Conservation (phyloP, 495 filamentous ascomycete species). For the Neurospora sp. region DNA sequence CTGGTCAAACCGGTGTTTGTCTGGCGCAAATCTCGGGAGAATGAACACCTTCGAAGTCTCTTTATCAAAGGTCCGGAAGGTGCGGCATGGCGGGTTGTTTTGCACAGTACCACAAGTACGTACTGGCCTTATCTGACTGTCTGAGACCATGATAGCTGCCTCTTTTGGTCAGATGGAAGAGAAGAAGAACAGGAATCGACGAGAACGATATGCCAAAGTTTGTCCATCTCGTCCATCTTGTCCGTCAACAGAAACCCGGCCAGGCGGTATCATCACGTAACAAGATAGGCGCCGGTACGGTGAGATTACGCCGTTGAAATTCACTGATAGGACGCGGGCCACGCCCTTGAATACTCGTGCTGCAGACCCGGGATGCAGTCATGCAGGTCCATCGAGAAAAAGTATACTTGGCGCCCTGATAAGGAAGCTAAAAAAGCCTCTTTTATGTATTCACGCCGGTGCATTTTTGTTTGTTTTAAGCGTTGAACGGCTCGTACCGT, state of each 20-base stretch:
- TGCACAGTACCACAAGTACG: not conserved
- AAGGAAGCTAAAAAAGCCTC: not conserved
- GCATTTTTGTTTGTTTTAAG: not conserved
- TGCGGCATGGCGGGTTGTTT: not conserved
- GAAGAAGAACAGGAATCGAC: not conserved
- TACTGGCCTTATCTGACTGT: not conserved
- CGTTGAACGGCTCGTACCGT: not conserved
- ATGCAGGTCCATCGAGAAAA: not conserved
- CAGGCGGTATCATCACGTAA: not conserved
- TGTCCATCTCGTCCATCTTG: not conserved
- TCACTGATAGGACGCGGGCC: not conserved
- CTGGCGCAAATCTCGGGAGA: not conserved
- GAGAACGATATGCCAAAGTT: not conserved
- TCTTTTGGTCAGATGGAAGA: not conserved
- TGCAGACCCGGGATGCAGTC: not conserved
- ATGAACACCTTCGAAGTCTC: not conserved
- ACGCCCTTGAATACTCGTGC: not conserved
- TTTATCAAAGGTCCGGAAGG: not conserved
- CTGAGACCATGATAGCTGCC: not conserved
- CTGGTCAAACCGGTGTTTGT: not conserved
- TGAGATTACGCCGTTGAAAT: not conserved
- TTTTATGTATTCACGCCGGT: not conserved
- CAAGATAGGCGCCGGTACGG: not conserved
- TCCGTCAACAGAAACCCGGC: not conserved
- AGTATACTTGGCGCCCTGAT: not conserved